A percentile compares a stretch with the other conserved stretches of the same genome.
Evolutionary conservation across 495 filamentous ascomycete species (phyloP).

Genomic region (Hypoxylon intermedium): DNA sequence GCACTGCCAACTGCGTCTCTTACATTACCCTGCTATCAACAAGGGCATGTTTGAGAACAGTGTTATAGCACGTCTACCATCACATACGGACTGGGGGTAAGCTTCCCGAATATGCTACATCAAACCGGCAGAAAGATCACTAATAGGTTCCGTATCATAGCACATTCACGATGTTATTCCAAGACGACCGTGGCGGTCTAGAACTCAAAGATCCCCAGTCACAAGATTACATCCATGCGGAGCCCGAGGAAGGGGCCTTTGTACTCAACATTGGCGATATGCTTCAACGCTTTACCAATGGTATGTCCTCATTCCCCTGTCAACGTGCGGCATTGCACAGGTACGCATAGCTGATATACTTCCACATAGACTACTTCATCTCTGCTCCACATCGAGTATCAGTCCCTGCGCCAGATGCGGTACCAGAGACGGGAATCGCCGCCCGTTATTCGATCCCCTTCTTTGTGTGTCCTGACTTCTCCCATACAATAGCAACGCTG

Average conservation of each 20-base stretch:
- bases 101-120: neutral
- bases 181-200: conserved; percentile 55
- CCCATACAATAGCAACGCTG: conserved; percentile 61
- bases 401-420: conserved; percentile 50
- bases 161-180: conserved; percentile 57
- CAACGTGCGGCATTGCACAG: conserved; percentile 3
- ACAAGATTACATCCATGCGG: conserved; percentile 59
- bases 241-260: conserved; percentile 56
- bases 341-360: neutral
- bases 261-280: conserved; percentile 66
- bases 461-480: conserved; percentile 61
- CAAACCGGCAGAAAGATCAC: neutral
- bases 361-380: conserved; percentile 50
- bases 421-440: conserved; percentile 55
- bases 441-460: conserved; percentile 68
- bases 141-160: conserved; percentile 34
- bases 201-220: conserved; percentile 61
- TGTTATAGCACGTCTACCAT: conserved; percentile 55
- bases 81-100: conserved; percentile 57
- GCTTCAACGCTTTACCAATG: conserved; percentile 65
- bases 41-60: conserved; percentile 52
- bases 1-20: conserved; percentile 66
- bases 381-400: conserved; percentile 62
- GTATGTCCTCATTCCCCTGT: conserved; percentile 40
- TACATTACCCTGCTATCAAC: conserved; percentile 69